Evolutionary conservation across 495 filamentous ascomycete species (phyloP), one percentile per base, ranked within the genome.

Genomic region (Penicillium riverlandense): DNA sequence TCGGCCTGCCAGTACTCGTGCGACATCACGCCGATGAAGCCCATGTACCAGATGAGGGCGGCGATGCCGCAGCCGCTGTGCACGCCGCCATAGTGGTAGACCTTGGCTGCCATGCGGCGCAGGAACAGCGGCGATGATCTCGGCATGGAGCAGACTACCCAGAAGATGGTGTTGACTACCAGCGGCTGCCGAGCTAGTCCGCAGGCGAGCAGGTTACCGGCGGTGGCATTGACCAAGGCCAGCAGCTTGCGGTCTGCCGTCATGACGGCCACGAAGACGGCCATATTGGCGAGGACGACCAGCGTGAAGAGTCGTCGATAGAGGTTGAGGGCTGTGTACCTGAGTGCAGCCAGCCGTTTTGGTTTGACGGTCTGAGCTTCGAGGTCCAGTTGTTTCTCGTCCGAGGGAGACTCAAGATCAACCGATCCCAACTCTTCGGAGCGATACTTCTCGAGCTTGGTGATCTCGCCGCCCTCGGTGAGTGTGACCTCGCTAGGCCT

Each of bases 1-100:
- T 38, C 22, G 22, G 22, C 22, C 4, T 6, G 22, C 58, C 57
- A 66, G 47, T 69, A 71, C 28, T 76, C 47, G 56, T 58, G 65
- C 5, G 78, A 75, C 34, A 79, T 58, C n/a, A 73, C 45, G 14
- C 62, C 65, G 12, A 78, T 72, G 32, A 77, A 73, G 41, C 75
- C 74, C 16, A 80, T 52, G 61, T 85, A 89, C 87, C 87, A 92
- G 22, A 82, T 56, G 0, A 80, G 71, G 2, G 82, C 75, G 11
- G 80, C 79, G 4, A 85, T 68, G 14, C 81, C 85, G 39, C 82
- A 83, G 13, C 83, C 83, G 50, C 77, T 84, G 55, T 90, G 86
- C 7, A 88, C 70, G 11, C 87, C 87, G 28, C 87, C 87, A 58
- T 84, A 84, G 34, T 86, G 80, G 57, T 88, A 90, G 4, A 87